Evolutionary conservation across 495 filamentous ascomycete genomes (phyloP), one percentile per base, ranked within the genome.

Genomic region (Parachaetomium inaequale): DNA sequence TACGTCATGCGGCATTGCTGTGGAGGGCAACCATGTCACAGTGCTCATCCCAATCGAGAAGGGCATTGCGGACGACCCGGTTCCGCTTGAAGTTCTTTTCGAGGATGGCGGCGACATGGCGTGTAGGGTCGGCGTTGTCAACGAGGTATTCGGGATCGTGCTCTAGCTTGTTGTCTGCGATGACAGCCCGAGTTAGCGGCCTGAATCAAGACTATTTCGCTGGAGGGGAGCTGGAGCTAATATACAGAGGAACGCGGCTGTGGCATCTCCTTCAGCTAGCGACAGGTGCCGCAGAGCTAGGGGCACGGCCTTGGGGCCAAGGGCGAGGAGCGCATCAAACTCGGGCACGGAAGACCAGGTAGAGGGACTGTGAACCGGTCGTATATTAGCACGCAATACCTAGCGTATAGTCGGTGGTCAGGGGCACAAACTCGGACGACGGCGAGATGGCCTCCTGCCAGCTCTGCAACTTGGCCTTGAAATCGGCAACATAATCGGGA

Each of bases 321-420:
- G 43, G 11, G 43, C 43, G 5, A 46, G 2, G 43, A 46, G 43
- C 17, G 43, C 43, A 23, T 46, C 43, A 46, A 46, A 21, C 43
- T 46, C 43, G 43, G 43, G 7, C n/a, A 46, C 43, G 43, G 43
- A 46, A 46, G 43, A 46, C 43, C 43, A 46, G 43, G 43, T 46
- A 23, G 43, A 46, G 19, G 43, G 43, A 23, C 43, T 46, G 43
- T 46, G 43, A 46, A 19, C 17, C n/a, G 19, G 17, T 21, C 17
- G 19, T 46, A 46, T 23, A 23, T 46, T 46, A 46, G 43, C 43
- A 46, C 17, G 43, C 17, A 46, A 46, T 19, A 46, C 17, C n/a
- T 19, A 46, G 43, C 43, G 36, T 40, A 46, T 19, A 23, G 19
- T 21, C 19, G 5, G 19, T 23, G 19, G 19, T 46, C 43, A 11